phyloP scores from a whole-genome alignment of 1,284 basidiomycete genomes.

The Trametes hirsuta region DNA sequence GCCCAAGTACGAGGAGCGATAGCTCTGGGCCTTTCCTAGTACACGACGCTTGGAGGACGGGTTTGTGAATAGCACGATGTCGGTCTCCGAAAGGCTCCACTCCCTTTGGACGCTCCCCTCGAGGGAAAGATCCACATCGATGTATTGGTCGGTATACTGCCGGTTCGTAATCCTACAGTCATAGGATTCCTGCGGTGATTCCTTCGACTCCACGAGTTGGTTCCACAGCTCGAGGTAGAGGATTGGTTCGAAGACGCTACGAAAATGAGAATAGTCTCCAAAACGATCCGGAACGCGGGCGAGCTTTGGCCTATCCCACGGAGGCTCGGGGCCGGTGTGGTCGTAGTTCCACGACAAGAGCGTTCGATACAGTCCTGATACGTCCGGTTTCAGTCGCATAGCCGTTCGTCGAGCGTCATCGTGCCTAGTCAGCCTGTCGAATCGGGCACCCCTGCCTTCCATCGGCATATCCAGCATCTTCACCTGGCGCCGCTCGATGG shows the following conservation, averaged over 20 bases:
- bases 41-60: slow-evolving; percentile 51
- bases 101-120: slow-evolving; percentile 61
- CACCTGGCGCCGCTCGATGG: slow-evolving; percentile 65
- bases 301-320: slow-evolving; percentile 42
- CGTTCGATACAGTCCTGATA: slow-evolving; percentile 78
- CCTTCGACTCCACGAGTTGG: slow-evolving; percentile 81
- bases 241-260: slow-evolving; percentile 83
- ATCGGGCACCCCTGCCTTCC: slow-evolving; percentile 44
- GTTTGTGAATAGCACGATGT: slow-evolving; percentile 74
- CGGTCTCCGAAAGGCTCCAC: slow-evolving; percentile 80
- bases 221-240: slow-evolving; percentile 93
- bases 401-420: slow-evolving; percentile 68
- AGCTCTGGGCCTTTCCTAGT: slow-evolving; percentile 84
- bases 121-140: slow-evolving; percentile 72
- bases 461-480: slow-evolving; percentile 67
- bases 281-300: slow-evolving; percentile 70
- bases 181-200: slow-evolving; percentile 57
- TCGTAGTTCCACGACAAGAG: slow-evolving; percentile 90
- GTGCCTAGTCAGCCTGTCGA: slow-evolving; percentile 54
- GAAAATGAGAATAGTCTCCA: slow-evolving; percentile 69
- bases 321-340: slow-evolving; percentile 64
- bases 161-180: slow-evolving; percentile 64
- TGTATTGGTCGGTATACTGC: slow-evolving; percentile 70
- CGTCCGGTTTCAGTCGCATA: slow-evolving; percentile 82
- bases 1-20: slow-evolving; percentile 54